A percentile compares a stretch with the other conserved stretches of the same genome.
These are phyloP conservation scores for Phytophthora hybrid DNA, from an alignment of 352 stramenopile genomes.

Conservation along the genomic window DNA sequence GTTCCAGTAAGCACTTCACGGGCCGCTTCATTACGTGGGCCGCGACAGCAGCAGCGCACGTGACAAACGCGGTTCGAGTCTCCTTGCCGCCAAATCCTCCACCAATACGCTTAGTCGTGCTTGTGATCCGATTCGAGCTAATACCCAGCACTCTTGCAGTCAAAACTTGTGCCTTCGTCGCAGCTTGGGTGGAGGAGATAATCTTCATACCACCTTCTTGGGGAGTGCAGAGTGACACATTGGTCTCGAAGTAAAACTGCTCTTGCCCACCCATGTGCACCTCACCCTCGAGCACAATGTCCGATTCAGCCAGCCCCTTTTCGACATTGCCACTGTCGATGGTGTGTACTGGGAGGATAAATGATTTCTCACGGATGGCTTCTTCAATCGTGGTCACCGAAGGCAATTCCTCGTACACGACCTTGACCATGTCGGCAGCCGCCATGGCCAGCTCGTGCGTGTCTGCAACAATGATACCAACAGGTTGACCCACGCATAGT, in stretches of 20 bases:
- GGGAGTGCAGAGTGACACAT: constrained; percentile 82
- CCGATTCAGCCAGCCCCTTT: constrained; percentile 67
- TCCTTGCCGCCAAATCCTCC: constrained; percentile 98
- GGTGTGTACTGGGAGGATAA: constrained; percentile 85
- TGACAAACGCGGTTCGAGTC: constrained; percentile 92
- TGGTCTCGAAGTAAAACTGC: constrained; percentile 97
- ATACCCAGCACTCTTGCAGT: constrained; percentile 93
- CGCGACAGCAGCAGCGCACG: constrained; percentile 91
- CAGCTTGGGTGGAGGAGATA: constrained; percentile 94
- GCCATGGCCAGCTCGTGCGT: constrained; percentile 78
- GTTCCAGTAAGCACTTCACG: constrained; percentile 92
- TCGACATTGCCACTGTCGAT: constrained; percentile 89
- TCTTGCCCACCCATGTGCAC: constrained; percentile 94
- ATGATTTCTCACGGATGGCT: constrained; percentile 93
- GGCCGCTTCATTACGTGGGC: constrained; percentile 89
- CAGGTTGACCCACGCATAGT: constrained; percentile 77
- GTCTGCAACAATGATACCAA: constrained; percentile 88
- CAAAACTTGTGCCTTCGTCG: constrained; percentile 93
- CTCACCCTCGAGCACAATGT: constrained; percentile 88
- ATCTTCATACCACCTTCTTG: constrained; percentile 93
- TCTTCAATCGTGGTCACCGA: constrained; percentile 96
- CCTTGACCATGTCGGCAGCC: constrained; percentile 83
- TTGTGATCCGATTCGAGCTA: constrained; percentile 91
- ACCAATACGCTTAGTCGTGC: constrained; percentile 94
- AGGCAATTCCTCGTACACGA: constrained; percentile 91